phyloP scores from a whole-genome alignment of 2,329 filamentous ascomycete species.

The Nectriaceae sp. region DNA sequence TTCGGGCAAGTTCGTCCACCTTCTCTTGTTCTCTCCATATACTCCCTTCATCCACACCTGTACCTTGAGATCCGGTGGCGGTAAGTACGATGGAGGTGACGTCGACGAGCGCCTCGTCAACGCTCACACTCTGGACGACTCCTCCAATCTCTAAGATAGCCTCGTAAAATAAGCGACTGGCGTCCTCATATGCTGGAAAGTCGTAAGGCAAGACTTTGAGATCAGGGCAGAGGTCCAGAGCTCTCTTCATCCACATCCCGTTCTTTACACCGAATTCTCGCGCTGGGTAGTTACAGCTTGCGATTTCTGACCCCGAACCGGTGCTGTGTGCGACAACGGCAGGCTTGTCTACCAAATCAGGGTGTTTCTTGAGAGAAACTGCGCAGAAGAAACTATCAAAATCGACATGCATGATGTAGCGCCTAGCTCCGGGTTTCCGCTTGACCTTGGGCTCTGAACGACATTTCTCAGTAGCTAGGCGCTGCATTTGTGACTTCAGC shows the following conservation, averaged over 20 bases:
- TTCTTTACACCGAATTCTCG: slow-evolving; percentile 87
- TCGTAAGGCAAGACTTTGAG: slow-evolving; percentile 94
- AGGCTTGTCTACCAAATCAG: slow-evolving; percentile 76
- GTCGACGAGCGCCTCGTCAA: slow-evolving; percentile 92
- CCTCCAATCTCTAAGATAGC: slow-evolving; percentile 79
- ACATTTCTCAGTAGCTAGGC: slow-evolving; percentile 70
- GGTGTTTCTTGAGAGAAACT: slow-evolving; percentile 77
- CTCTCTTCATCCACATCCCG: slow-evolving; percentile 99
- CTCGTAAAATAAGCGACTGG: slow-evolving; percentile 85
- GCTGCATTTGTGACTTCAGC: slow-evolving; percentile 85
- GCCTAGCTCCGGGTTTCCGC: slow-evolving; percentile 62
- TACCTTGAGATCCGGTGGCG: slow-evolving; percentile 65
- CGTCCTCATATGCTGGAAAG: slow-evolving; percentile 91
- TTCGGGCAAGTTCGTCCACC: slow-evolving; percentile 67
- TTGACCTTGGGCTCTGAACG: slow-evolving; percentile 46
- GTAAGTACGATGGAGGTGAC: slow-evolving; percentile 70
- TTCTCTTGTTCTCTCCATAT: slow-evolving; percentile 77
- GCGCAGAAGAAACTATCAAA: slow-evolving; percentile 99
- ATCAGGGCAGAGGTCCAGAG: slow-evolving; percentile 78
- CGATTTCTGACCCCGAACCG: slow-evolving; percentile 89
- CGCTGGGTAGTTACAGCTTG: slow-evolving; percentile 94
- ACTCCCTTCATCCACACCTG: slow-evolving; percentile 64
- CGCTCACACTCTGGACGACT: slow-evolving; percentile 91
- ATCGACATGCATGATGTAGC: slow-evolving; percentile 93
- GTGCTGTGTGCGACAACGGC: slow-evolving; percentile 86